These are phyloP conservation scores for Meyerozyma sp. DNA, from an alignment of 1,139 yeast species.

Conservation along the genomic window DNA sequence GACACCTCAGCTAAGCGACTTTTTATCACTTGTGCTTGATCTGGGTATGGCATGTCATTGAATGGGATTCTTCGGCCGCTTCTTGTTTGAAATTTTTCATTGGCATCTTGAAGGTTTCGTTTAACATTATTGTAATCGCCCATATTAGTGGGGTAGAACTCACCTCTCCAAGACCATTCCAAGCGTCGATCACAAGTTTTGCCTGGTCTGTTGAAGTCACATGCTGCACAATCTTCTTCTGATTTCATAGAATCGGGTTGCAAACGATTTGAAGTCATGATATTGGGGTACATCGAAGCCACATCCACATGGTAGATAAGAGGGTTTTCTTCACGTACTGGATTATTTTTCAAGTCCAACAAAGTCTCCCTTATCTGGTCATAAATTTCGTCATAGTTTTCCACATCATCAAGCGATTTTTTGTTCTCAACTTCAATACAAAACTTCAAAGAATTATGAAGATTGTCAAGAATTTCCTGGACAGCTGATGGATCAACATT, in stretches of 20 bases:
- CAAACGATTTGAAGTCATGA: conserved; percentile 93
- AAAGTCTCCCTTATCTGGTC: conserved; percentile 52
- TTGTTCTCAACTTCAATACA: conserved; percentile 81
- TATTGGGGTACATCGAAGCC: conserved; percentile 98
- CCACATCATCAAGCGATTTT: conserved; percentile 66
- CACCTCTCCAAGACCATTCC: conserved; percentile 99
- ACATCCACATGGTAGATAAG: conserved; percentile 96
- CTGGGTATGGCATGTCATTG: conserved; percentile 70
- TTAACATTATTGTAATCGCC: conserved; percentile 90
- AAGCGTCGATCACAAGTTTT: conserved; percentile 86
- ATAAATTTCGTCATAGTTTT: conserved; percentile 72
- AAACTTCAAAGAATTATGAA: conserved; percentile 74
- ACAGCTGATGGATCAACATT: conserved; percentile 76
- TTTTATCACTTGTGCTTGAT: conserved; percentile 72
- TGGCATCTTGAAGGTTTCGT: conserved; percentile 57
- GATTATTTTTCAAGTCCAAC: conserved; percentile 52
- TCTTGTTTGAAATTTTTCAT: conserved; percentile 67
- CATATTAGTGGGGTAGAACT: conserved; percentile 84
- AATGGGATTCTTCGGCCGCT: conserved; percentile 56
- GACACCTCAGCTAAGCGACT: conserved; percentile 84
- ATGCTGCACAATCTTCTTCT: conserved; percentile 94
- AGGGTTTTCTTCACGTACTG: conserved; percentile 71
- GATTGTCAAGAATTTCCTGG: conserved; percentile 69
- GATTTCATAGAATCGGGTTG: conserved; percentile 98
- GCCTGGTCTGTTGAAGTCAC: conserved; percentile 96